A percentile compares a stretch with the other conserved stretches of the same genome.
phyloP scores from a whole-genome alignment of 1,284 basidiomycete genomes.

The Papiliotrema laurentii region DNA sequence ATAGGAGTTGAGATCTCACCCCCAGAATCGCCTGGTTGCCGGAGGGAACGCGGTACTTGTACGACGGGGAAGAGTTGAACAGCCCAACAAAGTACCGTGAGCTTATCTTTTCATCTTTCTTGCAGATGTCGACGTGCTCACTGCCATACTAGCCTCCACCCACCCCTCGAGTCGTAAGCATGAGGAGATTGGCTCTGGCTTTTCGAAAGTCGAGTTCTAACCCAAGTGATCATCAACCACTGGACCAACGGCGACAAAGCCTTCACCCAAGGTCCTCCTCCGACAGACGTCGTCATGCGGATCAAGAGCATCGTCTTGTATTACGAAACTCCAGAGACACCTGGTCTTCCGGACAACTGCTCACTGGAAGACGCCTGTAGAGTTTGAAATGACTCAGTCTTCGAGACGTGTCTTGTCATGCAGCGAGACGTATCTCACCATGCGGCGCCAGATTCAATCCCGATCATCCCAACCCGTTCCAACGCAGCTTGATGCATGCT shows the following conservation, averaged over 20 bases:
- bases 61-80: conserved; percentile 8
- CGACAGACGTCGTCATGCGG: conserved; percentile 1
- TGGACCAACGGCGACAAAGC: conserved; percentile 10
- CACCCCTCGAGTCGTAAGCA: background rate
- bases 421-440: too few species aligned
- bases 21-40: conserved; percentile 16
- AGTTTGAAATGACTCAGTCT: background rate
- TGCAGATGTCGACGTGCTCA: background rate
- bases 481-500: too few species aligned
- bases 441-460: too few species aligned
- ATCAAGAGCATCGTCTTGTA: background rate
- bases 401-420: too few species aligned
- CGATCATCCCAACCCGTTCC: too few species aligned
- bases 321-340: background rate
- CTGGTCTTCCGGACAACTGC: background rate
- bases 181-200: too few species aligned
- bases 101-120: background rate
- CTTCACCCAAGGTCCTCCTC: conserved; percentile 14
- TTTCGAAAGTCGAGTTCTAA: too few species aligned
- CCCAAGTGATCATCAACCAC: conserved; percentile 9
- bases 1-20: background rate
- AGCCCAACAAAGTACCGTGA: conserved; percentile 9
- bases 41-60: conserved; percentile 5
- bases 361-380: background rate
- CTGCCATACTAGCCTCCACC: background rate